Percentiles rank a stretch among this genome's conserved stretches.
Evolutionary conservation across 768 basidiomycete genomes (phyloP).

Genomic region (Tylopilus balloui): DNA sequence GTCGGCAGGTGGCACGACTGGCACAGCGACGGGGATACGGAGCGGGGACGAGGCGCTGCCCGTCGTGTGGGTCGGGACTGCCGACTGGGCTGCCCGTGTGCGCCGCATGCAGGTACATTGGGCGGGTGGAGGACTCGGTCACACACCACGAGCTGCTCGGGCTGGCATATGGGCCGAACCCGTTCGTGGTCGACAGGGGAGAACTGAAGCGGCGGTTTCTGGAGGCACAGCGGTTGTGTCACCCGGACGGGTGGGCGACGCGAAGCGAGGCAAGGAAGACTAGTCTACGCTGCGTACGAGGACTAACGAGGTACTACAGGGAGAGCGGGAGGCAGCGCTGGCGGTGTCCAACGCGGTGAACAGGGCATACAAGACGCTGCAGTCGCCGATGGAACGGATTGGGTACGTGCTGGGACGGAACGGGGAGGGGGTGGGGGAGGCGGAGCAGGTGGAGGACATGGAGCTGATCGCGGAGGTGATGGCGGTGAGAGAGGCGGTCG

Average conservation of each 20-base stretch:
- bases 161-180: constrained; percentile 57
- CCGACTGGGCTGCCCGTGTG: constrained; percentile 73
- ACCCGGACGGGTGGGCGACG: constrained; percentile 83
- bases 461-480: constrained; percentile 73
- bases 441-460: constrained; percentile 67
- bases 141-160: constrained; percentile 69
- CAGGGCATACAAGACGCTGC: constrained; percentile 72
- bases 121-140: constrained; percentile 47
- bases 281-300: constrained; percentile 1
- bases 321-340: constrained; percentile 21
- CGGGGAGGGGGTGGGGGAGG: constrained; percentile 56
- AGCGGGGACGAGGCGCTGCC: constrained; percentile 38
- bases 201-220: constrained; percentile 64
- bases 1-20: background rate
- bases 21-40: constrained; percentile 15
- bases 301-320: constrained; percentile 17
- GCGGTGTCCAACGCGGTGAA: constrained; percentile 71
- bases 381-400: constrained; percentile 68
- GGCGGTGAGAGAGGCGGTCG: constrained; percentile 73
- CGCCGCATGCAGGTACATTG: constrained; percentile 63
- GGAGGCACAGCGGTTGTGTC: constrained; percentile 68
- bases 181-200: constrained; percentile 61
- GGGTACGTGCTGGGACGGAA: constrained; percentile 75
- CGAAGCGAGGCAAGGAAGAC: constrained; percentile 49
- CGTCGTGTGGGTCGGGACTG: constrained; percentile 57